A percentile compares a stretch with the other conserved stretches of the same genome.
These are phyloP conservation scores for Thelonectria rubi DNA, from an alignment of 2,329 filamentous ascomycete species.

Conservation along the genomic window DNA sequence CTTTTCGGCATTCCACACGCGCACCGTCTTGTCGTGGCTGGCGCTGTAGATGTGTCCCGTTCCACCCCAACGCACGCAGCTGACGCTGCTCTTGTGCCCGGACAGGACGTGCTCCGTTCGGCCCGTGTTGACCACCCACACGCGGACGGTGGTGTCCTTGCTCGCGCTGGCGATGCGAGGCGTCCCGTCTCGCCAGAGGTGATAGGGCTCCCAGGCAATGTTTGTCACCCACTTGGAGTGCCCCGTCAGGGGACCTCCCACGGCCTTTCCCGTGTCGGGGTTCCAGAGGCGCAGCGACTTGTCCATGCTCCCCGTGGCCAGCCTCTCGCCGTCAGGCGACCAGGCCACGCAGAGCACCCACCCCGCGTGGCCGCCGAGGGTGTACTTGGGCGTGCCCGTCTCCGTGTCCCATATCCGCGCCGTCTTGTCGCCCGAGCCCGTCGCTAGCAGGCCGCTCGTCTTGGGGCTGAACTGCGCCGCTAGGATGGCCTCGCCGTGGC, in stretches of 20 bases:
- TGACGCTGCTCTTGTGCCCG: constrained; percentile 88
- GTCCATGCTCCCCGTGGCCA: constrained; percentile 94
- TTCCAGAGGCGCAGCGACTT: constrained; percentile 92
- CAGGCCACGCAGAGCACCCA: constrained; percentile 92
- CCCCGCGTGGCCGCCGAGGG: constrained; percentile 82
- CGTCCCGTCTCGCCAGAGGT: constrained; percentile 77
- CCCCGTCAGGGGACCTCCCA: constrained; percentile 77
- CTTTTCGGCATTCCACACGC: constrained; percentile 84
- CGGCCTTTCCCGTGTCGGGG: constrained; percentile 77
- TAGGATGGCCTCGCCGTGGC: constrained; percentile 91
- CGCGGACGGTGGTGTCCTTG: constrained; percentile 86
- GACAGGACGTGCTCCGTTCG: constrained; percentile 83
- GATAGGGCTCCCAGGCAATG: constrained; percentile 93
- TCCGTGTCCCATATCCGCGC: constrained; percentile 95
- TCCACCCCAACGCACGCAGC: constrained; percentile 95
- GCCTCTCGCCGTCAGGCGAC: constrained; percentile 81
- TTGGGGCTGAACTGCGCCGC: constrained; percentile 85
- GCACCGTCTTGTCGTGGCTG: constrained; percentile 91
- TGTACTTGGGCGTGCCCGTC: constrained; percentile 87
- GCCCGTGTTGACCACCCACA: constrained; percentile 85
- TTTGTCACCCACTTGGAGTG: constrained; percentile 91
- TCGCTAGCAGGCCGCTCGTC: constrained; percentile 80
- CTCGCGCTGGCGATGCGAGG: constrained; percentile 85
- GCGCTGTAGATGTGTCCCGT: constrained; percentile 83
- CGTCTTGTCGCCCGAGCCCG: constrained; percentile 89